Evolutionary conservation across 2,329 filamentous ascomycete species (phyloP).

Genomic region (Alternaria ethzedia): DNA sequence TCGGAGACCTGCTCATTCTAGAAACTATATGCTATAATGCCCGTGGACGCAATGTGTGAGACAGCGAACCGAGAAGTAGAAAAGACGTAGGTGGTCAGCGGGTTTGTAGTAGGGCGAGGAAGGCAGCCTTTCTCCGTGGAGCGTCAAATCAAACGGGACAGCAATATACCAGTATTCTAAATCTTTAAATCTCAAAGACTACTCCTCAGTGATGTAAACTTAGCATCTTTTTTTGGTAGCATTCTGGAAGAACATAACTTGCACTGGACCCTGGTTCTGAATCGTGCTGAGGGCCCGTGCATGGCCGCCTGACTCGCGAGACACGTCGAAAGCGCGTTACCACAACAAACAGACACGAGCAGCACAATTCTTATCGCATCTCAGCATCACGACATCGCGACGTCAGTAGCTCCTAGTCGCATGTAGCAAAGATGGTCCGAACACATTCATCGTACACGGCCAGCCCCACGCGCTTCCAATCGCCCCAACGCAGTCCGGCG

Average conservation of each 20-base stretch:
- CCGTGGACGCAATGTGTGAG: background rate
- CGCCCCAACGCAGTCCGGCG: conserved; percentile 36
- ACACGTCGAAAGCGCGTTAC: conserved; percentile 15
- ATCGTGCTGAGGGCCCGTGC: background rate
- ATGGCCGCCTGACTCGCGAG: conserved; percentile 5
- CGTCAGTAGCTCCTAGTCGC: background rate
- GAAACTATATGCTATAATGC: background rate
- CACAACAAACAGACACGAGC: conserved; percentile 29
- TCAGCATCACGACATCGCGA: background rate
- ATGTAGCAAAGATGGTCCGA: conserved; percentile 35
- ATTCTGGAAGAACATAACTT: background rate
- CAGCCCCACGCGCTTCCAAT: conserved; percentile 40
- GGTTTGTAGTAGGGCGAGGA: background rate
- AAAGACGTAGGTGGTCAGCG: background rate
- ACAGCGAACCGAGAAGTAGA: background rate
- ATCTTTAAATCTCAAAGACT: background rate
- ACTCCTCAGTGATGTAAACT: background rate
- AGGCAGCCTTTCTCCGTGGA: background rate
- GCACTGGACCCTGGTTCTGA: background rate
- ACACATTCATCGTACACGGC: conserved; percentile 45
- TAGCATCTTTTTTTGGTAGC: background rate
- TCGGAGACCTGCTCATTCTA: background rate
- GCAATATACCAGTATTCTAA: background rate
- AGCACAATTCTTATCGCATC: conserved; percentile 27
- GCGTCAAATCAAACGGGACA: background rate